Conservation (phyloP, 208 protist species). For the Trypanosoma conorhini region DNA sequence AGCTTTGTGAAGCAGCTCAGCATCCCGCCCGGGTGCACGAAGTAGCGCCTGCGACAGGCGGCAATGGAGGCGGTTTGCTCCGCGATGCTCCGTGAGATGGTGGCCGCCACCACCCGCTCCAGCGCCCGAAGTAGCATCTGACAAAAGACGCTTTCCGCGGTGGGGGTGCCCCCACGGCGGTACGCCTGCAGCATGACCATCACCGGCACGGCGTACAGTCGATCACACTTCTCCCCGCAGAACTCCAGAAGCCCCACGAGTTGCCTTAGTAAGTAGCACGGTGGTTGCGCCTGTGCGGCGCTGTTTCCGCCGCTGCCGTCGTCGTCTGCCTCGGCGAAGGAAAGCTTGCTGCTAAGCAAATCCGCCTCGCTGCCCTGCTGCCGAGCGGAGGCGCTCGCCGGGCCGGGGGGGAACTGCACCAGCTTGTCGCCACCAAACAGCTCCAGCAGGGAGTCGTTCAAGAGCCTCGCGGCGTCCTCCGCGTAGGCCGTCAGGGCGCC, state of each 20-base stretch:
- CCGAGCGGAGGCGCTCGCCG: neutral
- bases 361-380: neutral
- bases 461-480: conserved; percentile 27
- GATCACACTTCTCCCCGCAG: conserved; percentile 76
- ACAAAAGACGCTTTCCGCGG: conserved; percentile 68
- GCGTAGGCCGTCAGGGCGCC: neutral
- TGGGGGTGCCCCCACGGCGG: conserved; percentile 25
- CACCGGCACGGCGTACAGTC: conserved; percentile 74
- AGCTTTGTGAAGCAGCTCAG: conserved; percentile 82
- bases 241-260: conserved; percentile 54
- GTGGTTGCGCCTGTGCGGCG: neutral
- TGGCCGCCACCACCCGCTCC: conserved; percentile 53
- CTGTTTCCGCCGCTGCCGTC: conserved; percentile 13
- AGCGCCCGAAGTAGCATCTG: conserved; percentile 56
- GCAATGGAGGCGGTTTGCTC: conserved; percentile 87
- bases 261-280: conserved; percentile 48
- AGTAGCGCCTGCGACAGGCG: conserved; percentile 58
- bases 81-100: conserved; percentile 69
- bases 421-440: conserved; percentile 65
- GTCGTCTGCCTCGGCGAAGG: neutral
- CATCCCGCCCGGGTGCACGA: conserved; percentile 72
- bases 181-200: conserved; percentile 81
- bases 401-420: conserved; percentile 3
- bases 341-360: neutral
- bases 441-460: conserved; percentile 68